Evolutionary conservation across 2,329 filamentous ascomycete genomes (phyloP).

Genomic region (Davidsoniella virescens): DNA sequence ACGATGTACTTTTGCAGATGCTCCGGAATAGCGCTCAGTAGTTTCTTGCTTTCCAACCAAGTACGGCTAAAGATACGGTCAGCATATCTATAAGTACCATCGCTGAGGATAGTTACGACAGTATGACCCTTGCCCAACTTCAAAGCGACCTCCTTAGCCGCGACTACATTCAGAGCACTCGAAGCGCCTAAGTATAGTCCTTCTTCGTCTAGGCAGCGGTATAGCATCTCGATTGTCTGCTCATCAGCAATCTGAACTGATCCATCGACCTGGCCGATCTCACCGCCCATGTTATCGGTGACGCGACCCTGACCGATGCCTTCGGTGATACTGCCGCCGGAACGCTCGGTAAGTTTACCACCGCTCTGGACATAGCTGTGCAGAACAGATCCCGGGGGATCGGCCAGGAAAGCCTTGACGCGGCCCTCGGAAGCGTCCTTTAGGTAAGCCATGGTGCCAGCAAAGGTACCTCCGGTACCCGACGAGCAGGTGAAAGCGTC

Average conservation of each 20-base stretch:
- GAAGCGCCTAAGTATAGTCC: conserved; percentile 89
- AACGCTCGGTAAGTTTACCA: conserved; percentile 65
- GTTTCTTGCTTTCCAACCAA: conserved; percentile 77
- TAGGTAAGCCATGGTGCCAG: conserved; percentile 73
- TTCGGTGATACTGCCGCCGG: conserved; percentile 84
- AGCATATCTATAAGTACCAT: conserved; percentile 94
- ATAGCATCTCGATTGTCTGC: conserved; percentile 96
- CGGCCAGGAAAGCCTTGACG: conserved; percentile 79
- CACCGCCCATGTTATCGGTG: conserved; percentile 82
- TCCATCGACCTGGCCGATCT: conserved; percentile 71
- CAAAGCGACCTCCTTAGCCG: conserved; percentile 84
- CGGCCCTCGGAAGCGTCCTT: conserved; percentile 65
- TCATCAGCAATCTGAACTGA: conserved; percentile 75
- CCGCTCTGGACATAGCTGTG: conserved; percentile 82
- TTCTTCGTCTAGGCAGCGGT: conserved; percentile 88
- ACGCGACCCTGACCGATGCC: conserved; percentile 93
- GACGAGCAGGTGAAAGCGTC: conserved; percentile 95
- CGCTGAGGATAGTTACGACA: conserved; percentile 84
- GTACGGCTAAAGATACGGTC: conserved; percentile 82
- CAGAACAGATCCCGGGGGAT: conserved; percentile 84
- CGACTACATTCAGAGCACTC: conserved; percentile 86
- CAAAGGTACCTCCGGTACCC: conserved; percentile 81
- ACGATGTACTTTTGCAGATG: conserved; percentile 89
- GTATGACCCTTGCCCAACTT: conserved; percentile 77
- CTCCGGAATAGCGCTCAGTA: conserved; percentile 66